Evolutionary conservation across 164 flowering plant genomes (phyloP), one percentile per base, ranked within the genome.

Genomic region (Buxus sempervirens): DNA sequence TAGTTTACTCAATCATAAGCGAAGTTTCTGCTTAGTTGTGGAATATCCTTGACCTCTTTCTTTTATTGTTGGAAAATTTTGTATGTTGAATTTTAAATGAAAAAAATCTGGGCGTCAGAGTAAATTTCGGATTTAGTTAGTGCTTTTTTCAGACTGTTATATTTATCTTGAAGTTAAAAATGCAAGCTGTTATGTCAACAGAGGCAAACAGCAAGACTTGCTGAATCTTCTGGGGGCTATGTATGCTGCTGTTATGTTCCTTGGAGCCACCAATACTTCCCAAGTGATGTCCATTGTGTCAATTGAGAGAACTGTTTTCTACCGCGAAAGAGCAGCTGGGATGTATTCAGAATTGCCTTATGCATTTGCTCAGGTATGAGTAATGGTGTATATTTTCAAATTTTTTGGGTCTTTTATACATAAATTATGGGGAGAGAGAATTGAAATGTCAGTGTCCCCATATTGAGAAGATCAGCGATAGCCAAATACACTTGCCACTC

Each of bases 251-350:
- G 67, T 76, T 56, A 42, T 82, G 65, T 86, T 84, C 69, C 83
- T 86, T 64, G 88, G 90, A 55, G 80, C 78, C 58, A 70, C 79
- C 58, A 83, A 81, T 62, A 72, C 86, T 42, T 28, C 79, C 16
- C 63, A 83, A 5, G 90, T 86, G 58, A 83, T 78, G 54, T 62
- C 85, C 49, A 74, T 86, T 58, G 90, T 86, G 27, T 69, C 88
- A 14, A 60, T 82, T 15, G 88, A 86, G 71, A 80, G 90, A 73
- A 80, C 86, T 38, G 88, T 86, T 16, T 84, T 83, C 68, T 86
- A 86, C 73, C 80, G 88, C n/a, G 88, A 86, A 77, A 79, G 74
- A 81, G 90, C 90, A 51, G 86, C 90, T 0, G 85, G 90, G 38
- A 86, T 84, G 90, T 86, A 75, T 60, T 75, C 85, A 51, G 74